phyloP scores from a whole-genome alignment of 2,329 filamentous ascomycete genomes.

The Thelonectria rubi region DNA sequence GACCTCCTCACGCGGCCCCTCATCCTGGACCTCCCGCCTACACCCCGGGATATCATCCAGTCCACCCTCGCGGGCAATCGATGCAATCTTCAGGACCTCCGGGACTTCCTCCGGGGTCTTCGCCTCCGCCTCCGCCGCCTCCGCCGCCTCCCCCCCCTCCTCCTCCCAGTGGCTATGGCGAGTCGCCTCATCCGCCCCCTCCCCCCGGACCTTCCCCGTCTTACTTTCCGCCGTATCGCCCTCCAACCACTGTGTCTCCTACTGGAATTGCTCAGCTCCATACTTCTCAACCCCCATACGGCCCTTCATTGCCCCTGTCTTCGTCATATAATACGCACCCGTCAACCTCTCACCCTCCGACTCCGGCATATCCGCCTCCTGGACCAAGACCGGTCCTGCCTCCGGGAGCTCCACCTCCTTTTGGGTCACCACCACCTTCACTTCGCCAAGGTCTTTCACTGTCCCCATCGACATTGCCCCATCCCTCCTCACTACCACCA shows the following conservation, averaged over 20 bases:
- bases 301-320: slow-evolving; percentile 32
- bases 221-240: slow-evolving; percentile 37
- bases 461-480: slow-evolving; percentile 25
- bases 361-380: slow-evolving; percentile 32
- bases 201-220: slow-evolving; percentile 27
- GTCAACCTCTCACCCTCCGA: slow-evolving; percentile 33
- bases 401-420: slow-evolving; percentile 23
- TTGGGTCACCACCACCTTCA: slow-evolving; percentile 26
- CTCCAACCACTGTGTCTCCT: slow-evolving; percentile 22
- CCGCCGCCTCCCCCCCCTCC: slow-evolving; percentile 20
- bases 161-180: slow-evolving; percentile 10
- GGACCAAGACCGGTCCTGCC: slow-evolving; percentile 30
- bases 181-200: slow-evolving; percentile 25
- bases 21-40: slow-evolving; percentile 1
- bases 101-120: slow-evolving; percentile 25
- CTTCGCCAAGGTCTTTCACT: slow-evolving; percentile 29
- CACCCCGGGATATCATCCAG: slow-evolving; percentile 25
- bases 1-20: slow-evolving; percentile 17
- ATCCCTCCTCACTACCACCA: slow-evolving; percentile 46
- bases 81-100: slow-evolving; percentile 1
- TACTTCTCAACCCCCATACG: slow-evolving; percentile 18
- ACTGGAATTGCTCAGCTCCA: slow-evolving; percentile 23
- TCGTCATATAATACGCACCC: slow-evolving; percentile 33
- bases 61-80: slow-evolving; percentile 27
- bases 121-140: slow-evolving; percentile 19